Base-by-base conservation (phyloP, 129 eudicot genomes). In the Chrysanthemum lavandulifolium region DNA sequence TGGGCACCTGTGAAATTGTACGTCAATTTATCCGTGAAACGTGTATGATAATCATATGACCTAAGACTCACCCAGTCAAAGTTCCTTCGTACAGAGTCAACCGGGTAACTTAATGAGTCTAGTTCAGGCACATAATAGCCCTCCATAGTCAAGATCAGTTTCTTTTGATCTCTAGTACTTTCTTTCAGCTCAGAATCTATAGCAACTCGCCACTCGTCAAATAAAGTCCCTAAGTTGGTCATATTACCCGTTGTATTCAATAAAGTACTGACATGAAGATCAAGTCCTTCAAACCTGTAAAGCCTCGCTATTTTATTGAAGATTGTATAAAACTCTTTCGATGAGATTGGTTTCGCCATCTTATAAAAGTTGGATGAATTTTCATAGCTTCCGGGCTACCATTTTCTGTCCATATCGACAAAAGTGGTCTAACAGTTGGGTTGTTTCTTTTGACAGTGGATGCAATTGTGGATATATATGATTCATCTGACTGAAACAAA, bases 1-100 rank as follows among this genome's bases (percentile, higher is more conserved):
- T 71, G 91, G 27, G 85, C 61, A 6, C 56, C 73, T 0, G 95
- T 88, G 65, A 54, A 40, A 5, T 67, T 27, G 0, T 33, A 21
- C 0, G 40, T 21, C 55, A 54, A 40, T 5, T 67, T 27, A 0
- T 33, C 33, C 0, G 40, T 21, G 60, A 75, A 57, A 8, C 73
- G 64, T 1, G 89, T 88, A 12, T 25, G 86, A 51, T 77, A 86
- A 68, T 84, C 96, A 51, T 84, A 89, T 5, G 92, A 84, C 80
- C 84, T 81, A 6, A 86, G 65, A 33, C 84, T 82, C 47, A 89
- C 82, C 89, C 89, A 89, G 23, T 89, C 96, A 11, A 89, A 67
- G 64, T 43, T 83, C 12, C 53, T 68, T 10, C 78, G 8, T 54
- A 88, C 73, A 8, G 82, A 55, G 64, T 73, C 74, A 6, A 61